Evolutionary conservation across 441 rosid species (phyloP).

Genomic region (Hura crepitans): DNA sequence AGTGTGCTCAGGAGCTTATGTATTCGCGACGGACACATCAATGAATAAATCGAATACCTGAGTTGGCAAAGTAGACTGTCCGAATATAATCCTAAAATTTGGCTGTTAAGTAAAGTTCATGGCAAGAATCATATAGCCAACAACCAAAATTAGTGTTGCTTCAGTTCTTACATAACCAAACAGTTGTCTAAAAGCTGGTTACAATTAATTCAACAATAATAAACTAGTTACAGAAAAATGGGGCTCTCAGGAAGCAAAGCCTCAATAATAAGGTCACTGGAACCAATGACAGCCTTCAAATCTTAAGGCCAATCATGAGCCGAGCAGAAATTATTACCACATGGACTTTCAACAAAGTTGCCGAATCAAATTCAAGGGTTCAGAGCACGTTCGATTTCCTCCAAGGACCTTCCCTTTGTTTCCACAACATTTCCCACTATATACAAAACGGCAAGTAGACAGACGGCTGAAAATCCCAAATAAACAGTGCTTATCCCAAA

Average conservation of each 20-base stretch:
- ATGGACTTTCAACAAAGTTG: background rate
- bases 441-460: conserved; percentile 78
- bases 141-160: background rate
- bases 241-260: background rate
- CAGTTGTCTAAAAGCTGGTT: background rate
- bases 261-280: background rate
- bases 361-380: conserved; percentile 33
- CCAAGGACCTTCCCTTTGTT: conserved; percentile 92
- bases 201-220: conserved; percentile 6
- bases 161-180: background rate
- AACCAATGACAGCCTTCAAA: background rate
- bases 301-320: conserved; percentile 10
- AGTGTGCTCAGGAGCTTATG: too few species aligned
- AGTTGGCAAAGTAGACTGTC: too few species aligned
- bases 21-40: too few species aligned
- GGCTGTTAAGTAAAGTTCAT: background rate
- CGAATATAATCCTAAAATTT: background rate
- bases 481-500: conserved; percentile 87
- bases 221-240: background rate
- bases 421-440: conserved; percentile 76
- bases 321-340: conserved; percentile 18
- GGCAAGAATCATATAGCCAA: background rate
- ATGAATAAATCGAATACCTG: too few species aligned
- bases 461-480: conserved; percentile 69
- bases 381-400: conserved; percentile 87